Conservation (phyloP, 192 early-diverging fungal genomes). For the Mortierella alpina region DNA sequence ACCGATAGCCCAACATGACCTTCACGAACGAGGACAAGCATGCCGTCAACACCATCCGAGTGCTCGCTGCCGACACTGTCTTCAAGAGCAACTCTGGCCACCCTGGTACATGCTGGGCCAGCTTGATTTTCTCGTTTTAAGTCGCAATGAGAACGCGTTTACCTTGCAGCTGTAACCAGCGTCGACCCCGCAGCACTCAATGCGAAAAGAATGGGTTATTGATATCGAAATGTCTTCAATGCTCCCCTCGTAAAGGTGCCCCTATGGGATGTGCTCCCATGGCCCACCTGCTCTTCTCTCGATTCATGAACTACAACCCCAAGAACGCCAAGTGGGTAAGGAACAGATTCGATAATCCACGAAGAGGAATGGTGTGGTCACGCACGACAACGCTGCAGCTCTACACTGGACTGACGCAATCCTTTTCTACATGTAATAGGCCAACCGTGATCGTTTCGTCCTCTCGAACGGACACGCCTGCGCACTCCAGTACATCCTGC, state of each 20-base stretch:
- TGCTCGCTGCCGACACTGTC: constrained; percentile 90
- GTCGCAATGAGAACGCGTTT: neutral
- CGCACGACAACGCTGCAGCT: neutral
- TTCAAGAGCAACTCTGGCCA: constrained; percentile 95
- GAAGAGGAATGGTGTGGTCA: neutral
- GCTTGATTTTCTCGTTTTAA: neutral
- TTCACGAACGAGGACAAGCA: constrained; percentile 49
- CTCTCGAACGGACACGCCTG: constrained; percentile 98
- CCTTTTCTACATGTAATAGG: constrained; percentile 39
- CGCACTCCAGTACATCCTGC: constrained; percentile 89
- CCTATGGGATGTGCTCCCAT: constrained; percentile 99
- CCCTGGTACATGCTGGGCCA: constrained; percentile 67
- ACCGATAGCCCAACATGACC: constrained; percentile 21
- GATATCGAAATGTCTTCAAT: neutral
- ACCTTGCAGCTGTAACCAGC: neutral
- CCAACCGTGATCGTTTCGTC: constrained; percentile 97
- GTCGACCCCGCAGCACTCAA: neutral
- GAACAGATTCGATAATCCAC: neutral
- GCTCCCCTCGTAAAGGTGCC: constrained; percentile 65
- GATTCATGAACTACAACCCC: constrained; percentile 87
- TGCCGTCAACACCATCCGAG: constrained; percentile 91
- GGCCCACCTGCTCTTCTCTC: constrained; percentile 89
- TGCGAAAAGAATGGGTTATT: neutral
- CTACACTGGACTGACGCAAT: neutral
- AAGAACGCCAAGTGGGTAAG: constrained; percentile 89